Conservation (phyloP, 768 basidiomycete genomes). For the Mycena rebaudengoi region DNA sequence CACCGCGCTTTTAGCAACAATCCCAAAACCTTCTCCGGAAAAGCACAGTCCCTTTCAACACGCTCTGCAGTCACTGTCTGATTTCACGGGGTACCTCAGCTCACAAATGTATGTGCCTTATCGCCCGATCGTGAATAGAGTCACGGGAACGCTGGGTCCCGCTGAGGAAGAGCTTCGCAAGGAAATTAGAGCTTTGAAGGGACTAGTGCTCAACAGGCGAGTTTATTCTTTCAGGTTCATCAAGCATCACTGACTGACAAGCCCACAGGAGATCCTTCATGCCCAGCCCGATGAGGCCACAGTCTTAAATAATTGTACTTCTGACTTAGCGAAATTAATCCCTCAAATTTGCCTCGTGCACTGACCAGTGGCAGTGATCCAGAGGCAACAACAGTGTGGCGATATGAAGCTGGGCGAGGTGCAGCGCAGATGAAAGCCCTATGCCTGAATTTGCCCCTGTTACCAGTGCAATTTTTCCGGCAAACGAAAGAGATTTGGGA, state of each 20-base stretch:
- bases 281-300: conserved; percentile 23
- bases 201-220: conserved; percentile 78
- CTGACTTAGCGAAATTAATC: background rate
- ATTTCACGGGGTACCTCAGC: conserved; percentile 83
- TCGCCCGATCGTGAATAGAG: conserved; percentile 41
- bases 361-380: too few species aligned
- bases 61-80: conserved; percentile 70
- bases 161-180: conserved; percentile 76
- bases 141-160: conserved; percentile 40
- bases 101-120: conserved; percentile 72
- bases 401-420: conserved; percentile 24
- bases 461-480: conserved; percentile 44
- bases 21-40: conserved; percentile 44
- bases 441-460: conserved; percentile 30
- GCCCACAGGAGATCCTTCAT: conserved; percentile 38
- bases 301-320: background rate
- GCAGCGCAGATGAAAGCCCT: conserved; percentile 21
- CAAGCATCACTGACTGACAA: background rate
- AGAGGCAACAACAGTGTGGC: too few species aligned
- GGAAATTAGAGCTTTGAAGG: conserved; percentile 82
- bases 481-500: conserved; percentile 24
- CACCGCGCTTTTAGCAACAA: conserved; percentile 40
- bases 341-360: conserved; percentile 4
- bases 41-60: conserved; percentile 58
- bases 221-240: conserved; percentile 30